These are phyloP conservation scores for Axilococcus clingmanii DNA, from an alignment of 139 green algal genomes.

Conservation along the genomic window DNA sequence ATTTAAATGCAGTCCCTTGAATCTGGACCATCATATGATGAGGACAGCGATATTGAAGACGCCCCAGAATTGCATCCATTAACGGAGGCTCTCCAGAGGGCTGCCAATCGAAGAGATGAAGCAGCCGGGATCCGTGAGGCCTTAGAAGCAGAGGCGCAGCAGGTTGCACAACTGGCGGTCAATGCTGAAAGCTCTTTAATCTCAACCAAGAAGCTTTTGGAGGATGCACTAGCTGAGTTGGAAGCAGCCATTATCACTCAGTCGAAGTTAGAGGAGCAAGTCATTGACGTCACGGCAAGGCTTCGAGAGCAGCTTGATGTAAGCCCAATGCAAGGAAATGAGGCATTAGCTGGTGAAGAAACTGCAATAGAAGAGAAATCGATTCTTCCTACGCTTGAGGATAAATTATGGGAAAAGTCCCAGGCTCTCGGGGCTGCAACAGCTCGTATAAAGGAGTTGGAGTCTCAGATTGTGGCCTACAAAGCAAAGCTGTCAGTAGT, in stretches of 20 bases:
- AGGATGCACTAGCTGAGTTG: constrained; percentile 10
- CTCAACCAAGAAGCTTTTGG: constrained; percentile 4
- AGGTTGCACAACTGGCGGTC: constrained; percentile 52
- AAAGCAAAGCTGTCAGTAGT: constrained; percentile 8
- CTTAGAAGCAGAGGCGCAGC: constrained; percentile 41
- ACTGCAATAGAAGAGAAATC: not conserved
- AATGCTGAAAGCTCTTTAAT: constrained; percentile 17
- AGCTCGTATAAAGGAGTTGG: constrained; percentile 1
- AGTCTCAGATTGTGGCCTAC: constrained; percentile 18
- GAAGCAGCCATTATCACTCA: not conserved
- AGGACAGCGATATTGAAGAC: constrained; percentile 16
- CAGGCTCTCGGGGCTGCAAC: constrained; percentile 11
- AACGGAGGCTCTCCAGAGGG: constrained; percentile 38
- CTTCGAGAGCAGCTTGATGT: not conserved
- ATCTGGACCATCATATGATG: no score
- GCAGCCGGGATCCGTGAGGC: constrained; percentile 31
- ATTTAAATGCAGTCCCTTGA: no score
- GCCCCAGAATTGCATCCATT: constrained; percentile 40
- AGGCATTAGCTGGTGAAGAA: not conserved
- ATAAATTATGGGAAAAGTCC: constrained; percentile 14
- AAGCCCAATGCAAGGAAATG: constrained; percentile 1
- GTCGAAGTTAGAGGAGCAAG: not conserved
- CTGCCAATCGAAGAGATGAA: constrained; percentile 14
- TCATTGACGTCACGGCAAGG: not conserved
- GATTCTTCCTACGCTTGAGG: constrained; percentile 8